Base-by-base conservation (phyloP, 78 protist genomes). In the Polysphondylium violaceum region DNA sequence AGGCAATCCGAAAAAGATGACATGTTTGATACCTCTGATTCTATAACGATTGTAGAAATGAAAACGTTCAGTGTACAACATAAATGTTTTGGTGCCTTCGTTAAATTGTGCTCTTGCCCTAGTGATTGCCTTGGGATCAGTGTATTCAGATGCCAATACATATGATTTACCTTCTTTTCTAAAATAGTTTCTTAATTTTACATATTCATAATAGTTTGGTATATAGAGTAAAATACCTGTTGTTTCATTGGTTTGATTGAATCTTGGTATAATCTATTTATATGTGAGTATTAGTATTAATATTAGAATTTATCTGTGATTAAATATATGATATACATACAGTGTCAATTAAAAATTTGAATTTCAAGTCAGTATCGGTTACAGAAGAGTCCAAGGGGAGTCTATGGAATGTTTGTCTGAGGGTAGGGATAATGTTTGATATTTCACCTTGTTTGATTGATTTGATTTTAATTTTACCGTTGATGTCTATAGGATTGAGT, bases 171-270 rank as follows among this genome's bases (percentile, higher is more conserved):
- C 71, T 72, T 92, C 92, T 60, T 92, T 85, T 35, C 72, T 92
- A 73, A 92, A 77, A 67, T 75, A 71, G 35, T 92, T 92, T 25
- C 95, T 31, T 25, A 97, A 31, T 9, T 87, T 85, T 19, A 95
- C 92, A 36, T 44, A 96, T n/a, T 97, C 98, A 44, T 86, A 95
- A 75, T 96, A 97, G 23, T 61, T 44, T 25, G 96, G 64, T 31
- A 96, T 75, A 56, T 74, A 94, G 41, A 97, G 35, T 51, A 87
- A 12, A 43, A 83, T 40, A 53, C 65, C 51, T 38, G 35, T 63
- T 11, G 23, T 53, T 19, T 77, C 64, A 9, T 16, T 40, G 35
- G 38, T 86, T 21, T 73, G 44, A 4, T 36, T 27, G 27, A 81
- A 23, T 76, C 55, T 56, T 29, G 94, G 94, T 11, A 86, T 41